Evolutionary conservation across 257 asterid species (phyloP).

Genomic region (Penstemon davidsonii): DNA sequence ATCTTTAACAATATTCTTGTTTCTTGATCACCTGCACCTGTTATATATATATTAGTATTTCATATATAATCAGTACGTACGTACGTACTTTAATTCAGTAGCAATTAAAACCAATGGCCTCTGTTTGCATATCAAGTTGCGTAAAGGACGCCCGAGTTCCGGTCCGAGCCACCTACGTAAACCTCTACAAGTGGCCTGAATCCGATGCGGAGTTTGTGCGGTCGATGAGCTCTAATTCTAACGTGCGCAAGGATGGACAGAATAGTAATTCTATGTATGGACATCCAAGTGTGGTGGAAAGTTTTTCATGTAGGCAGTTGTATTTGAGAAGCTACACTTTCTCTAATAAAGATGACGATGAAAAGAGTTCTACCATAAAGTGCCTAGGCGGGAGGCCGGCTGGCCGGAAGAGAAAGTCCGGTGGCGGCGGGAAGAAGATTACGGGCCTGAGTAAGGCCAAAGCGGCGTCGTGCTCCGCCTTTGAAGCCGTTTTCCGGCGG

Average conservation of each 20-base stretch:
- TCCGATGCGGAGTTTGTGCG: conserved; percentile 68
- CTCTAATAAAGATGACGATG: conserved; percentile 49
- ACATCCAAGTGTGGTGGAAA: conserved; percentile 67
- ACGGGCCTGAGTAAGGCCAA: conserved; percentile 44
- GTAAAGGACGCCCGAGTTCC: conserved; percentile 50
- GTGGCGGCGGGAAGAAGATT: conserved; percentile 30
- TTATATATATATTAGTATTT: too few relatives aligned
- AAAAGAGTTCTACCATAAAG: conserved; percentile 14
- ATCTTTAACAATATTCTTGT: too few relatives aligned
- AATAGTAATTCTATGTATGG: conserved; percentile 1
- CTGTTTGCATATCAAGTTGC: conserved; percentile 47
- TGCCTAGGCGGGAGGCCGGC: conserved; percentile 42
- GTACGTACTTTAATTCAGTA: too few relatives aligned
- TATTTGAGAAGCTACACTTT: conserved; percentile 84
- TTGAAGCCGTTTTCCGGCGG: conserved; percentile 56
- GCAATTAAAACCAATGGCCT: conserved; percentile 24
- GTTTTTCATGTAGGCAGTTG: conserved; percentile 77
- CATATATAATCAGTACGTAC: too few relatives aligned
- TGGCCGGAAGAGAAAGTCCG: conserved; percentile 17
- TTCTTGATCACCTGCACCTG: too few relatives aligned
- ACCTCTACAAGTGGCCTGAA: conserved; percentile 66
- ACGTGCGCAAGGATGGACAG: conserved; percentile 8
- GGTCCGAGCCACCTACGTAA: conserved; percentile 53
- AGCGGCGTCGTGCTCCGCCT: conserved; percentile 31
- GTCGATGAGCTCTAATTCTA: conserved; percentile 52